phyloP scores from a whole-genome alignment of 768 basidiomycete genomes.

The Trametes coccinea region DNA sequence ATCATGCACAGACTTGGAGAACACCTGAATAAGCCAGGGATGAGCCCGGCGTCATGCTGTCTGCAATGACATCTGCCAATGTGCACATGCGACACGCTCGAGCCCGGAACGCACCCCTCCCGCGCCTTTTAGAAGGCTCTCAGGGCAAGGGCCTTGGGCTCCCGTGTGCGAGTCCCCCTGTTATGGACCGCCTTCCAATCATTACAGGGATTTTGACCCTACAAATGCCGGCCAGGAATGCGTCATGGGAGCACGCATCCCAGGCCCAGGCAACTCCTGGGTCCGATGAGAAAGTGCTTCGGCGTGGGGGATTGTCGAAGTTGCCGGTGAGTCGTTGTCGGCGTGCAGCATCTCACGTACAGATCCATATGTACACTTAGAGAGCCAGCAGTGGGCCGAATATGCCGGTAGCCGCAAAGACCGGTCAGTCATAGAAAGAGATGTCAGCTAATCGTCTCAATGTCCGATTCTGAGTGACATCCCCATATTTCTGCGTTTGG shows the following conservation, averaged over 20 bases:
- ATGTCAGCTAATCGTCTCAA: too few species aligned
- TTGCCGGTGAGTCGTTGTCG: not conserved
- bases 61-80: not conserved
- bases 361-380: too few species aligned
- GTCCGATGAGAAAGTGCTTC: slow-evolving; percentile 6
- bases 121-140: slow-evolving; percentile 2
- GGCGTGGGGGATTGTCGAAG: not conserved
- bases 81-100: slow-evolving; percentile 3
- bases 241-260: slow-evolving; percentile 12
- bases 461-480: too few species aligned
- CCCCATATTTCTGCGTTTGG: too few species aligned
- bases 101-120: not conserved
- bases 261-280: not conserved
- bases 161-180: not conserved
- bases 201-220: not conserved
- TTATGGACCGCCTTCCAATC: not conserved
- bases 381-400: too few species aligned
- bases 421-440: too few species aligned
- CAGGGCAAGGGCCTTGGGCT: not conserved
- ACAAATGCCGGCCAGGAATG: not conserved
- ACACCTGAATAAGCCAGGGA: too few species aligned
- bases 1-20: slow-evolving; percentile 2
- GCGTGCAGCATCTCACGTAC: too few species aligned
- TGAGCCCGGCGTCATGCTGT: not conserved
- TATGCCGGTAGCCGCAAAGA: too few species aligned